Evolutionary conservation across 1,284 basidiomycete species (phyloP).

Genomic region (Meira nashicola): DNA sequence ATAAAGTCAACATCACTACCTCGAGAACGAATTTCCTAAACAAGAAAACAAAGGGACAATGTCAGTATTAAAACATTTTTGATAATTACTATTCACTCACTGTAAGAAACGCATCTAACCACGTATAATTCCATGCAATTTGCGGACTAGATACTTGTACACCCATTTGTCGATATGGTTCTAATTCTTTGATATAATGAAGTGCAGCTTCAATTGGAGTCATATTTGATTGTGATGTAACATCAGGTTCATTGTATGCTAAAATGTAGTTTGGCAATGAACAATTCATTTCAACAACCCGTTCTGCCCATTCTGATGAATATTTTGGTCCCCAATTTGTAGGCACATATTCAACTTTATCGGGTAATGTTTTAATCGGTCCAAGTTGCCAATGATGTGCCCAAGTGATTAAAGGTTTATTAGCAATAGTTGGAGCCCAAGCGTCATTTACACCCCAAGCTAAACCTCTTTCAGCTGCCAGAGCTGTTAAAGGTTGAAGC

Average conservation of each 20-base stretch:
- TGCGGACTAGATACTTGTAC: constrained; percentile 43
- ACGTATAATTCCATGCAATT: constrained; percentile 46
- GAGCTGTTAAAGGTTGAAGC: too few species aligned
- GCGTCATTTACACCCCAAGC: neutral
- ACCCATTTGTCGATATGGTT: constrained; percentile 38
- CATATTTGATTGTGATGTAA: constrained; percentile 35
- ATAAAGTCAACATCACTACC: constrained; percentile 42
- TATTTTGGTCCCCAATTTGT: constrained; percentile 44
- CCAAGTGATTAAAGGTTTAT: neutral
- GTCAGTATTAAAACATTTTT: too few species aligned
- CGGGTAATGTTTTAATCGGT: constrained; percentile 22
- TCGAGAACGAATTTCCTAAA: constrained; percentile 28
- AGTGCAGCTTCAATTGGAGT: constrained; percentile 32
- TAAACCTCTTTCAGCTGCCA: neutral
- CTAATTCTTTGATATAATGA: constrained; percentile 39
- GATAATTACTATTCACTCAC: too few species aligned
- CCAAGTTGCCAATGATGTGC: constrained; percentile 21
- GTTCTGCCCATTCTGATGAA: constrained; percentile 28
- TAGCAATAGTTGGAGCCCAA: neutral
- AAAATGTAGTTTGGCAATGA: constrained; percentile 28
- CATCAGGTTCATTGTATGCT: constrained; percentile 46
- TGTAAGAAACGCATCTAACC: constrained; percentile 31
- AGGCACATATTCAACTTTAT: constrained; percentile 42
- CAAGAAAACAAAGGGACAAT: constrained; percentile 6
- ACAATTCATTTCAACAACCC: constrained; percentile 29